Evolutionary conservation across 2,329 filamentous ascomycete genomes (phyloP).

Genomic region (Nemania sp.): DNA sequence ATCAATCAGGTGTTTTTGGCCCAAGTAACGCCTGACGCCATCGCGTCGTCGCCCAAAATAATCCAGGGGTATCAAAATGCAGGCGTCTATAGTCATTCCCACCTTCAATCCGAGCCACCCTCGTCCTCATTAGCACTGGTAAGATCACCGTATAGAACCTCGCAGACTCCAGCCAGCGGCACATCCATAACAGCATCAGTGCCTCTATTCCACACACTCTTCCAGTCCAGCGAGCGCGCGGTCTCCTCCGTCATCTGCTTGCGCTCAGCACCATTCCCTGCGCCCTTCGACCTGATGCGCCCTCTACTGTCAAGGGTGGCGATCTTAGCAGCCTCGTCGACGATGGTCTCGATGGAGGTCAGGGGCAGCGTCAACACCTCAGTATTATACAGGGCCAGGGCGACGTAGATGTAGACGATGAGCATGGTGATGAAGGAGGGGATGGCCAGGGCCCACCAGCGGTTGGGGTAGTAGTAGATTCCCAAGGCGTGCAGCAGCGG

Average conservation of each 20-base stretch:
- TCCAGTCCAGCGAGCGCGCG: constrained; percentile 65
- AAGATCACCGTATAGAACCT: constrained; percentile 79
- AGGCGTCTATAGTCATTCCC: too few species aligned
- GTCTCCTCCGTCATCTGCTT: constrained; percentile 42
- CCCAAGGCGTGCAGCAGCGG: constrained; percentile 91
- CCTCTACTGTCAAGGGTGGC: constrained; percentile 79
- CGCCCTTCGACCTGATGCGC: constrained; percentile 42
- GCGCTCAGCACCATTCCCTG: constrained; percentile 43
- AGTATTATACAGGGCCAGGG: constrained; percentile 87
- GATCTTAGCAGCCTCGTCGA: constrained; percentile 86
- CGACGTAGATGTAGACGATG: constrained; percentile 91
- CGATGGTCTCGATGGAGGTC: constrained; percentile 80
- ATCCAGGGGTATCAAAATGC: constrained; percentile 19
- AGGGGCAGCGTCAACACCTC: constrained; percentile 84
- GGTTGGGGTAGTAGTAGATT: constrained; percentile 94
- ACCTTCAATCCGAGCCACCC: too few species aligned
- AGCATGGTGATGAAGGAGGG: constrained; percentile 88
- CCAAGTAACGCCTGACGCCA: constrained; percentile 6
- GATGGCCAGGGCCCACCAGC: constrained; percentile 95
- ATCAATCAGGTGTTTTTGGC: not conserved
- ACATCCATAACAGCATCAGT: constrained; percentile 98
- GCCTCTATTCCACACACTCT: constrained; percentile 81
- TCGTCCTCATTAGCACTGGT: constrained; percentile 29
- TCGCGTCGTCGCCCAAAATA: constrained; percentile 2
- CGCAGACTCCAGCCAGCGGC: constrained; percentile 90